Evolutionary conservation across 1,284 basidiomycete genomes (phyloP).

Genomic region (Agroathelia rolfsii): DNA sequence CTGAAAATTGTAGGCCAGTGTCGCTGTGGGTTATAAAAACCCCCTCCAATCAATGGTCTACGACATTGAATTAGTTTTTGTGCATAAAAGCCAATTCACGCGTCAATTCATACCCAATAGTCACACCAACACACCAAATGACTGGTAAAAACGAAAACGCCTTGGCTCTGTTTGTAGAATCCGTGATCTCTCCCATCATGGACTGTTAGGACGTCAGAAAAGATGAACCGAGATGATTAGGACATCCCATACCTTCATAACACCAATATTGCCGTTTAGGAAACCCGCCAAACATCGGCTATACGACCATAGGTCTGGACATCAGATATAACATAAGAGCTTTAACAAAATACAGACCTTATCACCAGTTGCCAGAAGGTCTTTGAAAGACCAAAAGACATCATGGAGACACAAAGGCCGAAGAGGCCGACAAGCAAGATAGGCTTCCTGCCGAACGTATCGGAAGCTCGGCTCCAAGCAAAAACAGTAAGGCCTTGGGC

Average conservation of each 20-base stretch:
- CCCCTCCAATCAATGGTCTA: constrained; percentile 33
- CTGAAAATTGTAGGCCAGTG: constrained; percentile 35
- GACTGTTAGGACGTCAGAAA: too few species aligned
- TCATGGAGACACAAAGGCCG: constrained; percentile 43
- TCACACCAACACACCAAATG: constrained; percentile 35
- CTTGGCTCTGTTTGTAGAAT: constrained; percentile 40
- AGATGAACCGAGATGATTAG: too few species aligned
- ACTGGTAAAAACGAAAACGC: constrained; percentile 39
- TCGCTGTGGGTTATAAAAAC: constrained; percentile 34
- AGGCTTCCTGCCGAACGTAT: constrained; percentile 50
- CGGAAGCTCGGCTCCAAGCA: constrained; percentile 52
- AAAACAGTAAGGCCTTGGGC: constrained; percentile 49
- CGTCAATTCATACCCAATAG: too few species aligned
- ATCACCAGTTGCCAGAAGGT: constrained; percentile 33
- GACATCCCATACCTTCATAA: too few species aligned
- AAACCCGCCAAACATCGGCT: constrained; percentile 44
- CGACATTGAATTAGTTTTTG: too few species aligned
- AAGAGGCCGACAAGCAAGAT: constrained; percentile 44
- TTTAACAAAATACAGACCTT: constrained; percentile 20
- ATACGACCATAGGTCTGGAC: constrained; percentile 1
- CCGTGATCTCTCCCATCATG: constrained; percentile 34
- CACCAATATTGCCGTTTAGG: constrained; percentile 44
- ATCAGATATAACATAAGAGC: constrained; percentile 5
- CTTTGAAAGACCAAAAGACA: constrained; percentile 44
- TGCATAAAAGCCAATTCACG: too few species aligned